These are phyloP conservation scores for Davidsoniella neocaledoniae DNA, from an alignment of 2,329 filamentous ascomycete species.

Conservation along the genomic window DNA sequence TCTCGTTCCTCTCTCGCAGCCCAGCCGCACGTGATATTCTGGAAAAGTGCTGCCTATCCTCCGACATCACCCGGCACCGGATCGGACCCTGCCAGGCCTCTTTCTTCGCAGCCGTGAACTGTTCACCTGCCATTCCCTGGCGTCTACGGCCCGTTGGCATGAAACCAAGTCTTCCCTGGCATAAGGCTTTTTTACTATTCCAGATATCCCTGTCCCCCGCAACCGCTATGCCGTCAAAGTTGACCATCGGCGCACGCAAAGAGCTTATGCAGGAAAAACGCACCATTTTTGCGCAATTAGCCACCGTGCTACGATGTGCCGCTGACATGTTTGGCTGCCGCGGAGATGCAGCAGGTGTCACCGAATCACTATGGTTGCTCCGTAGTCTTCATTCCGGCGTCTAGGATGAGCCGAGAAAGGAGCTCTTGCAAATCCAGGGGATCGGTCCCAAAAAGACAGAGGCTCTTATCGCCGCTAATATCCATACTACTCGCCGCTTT, in stretches of 20 bases:
- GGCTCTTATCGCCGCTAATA: constrained; percentile 53
- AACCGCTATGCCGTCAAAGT: constrained; percentile 38
- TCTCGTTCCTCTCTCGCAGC: constrained; percentile 10
- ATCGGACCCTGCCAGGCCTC: constrained; percentile 21
- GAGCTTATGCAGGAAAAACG: constrained; percentile 15
- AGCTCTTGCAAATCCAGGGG: constrained; percentile 68
- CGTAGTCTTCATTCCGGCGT: constrained; percentile 56
- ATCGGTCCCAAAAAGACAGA: constrained; percentile 61
- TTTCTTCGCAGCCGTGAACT: constrained; percentile 24
- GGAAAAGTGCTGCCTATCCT: constrained; percentile 22
- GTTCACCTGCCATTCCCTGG: constrained; percentile 23
- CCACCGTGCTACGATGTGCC: constrained; percentile 22
- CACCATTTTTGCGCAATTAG: constrained; percentile 20
- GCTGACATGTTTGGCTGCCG: constrained; percentile 23
- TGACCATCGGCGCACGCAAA: constrained; percentile 17
- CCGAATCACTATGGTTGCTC: constrained; percentile 58
- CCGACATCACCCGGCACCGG: constrained; percentile 23
- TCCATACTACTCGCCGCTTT: constrained; percentile 57
- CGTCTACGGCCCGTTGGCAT: constrained; percentile 15
- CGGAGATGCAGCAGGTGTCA: constrained; percentile 47
- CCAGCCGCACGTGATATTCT: constrained; percentile 19
- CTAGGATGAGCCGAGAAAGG: constrained; percentile 70
- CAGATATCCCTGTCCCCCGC: constrained; percentile 43
- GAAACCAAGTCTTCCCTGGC: constrained; percentile 25
- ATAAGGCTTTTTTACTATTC: constrained; percentile 62